Conservation (phyloP, 208 protist genomes). For the Leishmania turanica region DNA sequence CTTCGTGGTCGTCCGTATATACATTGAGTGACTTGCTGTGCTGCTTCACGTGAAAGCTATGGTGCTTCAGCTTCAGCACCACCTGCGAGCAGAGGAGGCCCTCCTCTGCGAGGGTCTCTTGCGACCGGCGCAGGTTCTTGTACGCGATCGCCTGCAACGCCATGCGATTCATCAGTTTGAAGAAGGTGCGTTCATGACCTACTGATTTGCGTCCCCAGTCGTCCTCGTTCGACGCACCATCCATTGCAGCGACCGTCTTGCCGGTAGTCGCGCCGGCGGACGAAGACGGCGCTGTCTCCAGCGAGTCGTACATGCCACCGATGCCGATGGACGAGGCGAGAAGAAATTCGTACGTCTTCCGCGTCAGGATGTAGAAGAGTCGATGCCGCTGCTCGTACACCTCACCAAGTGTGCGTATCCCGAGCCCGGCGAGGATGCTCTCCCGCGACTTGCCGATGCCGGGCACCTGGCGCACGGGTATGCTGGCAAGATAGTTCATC, state of each 20-base stretch:
- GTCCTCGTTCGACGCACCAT: constrained; percentile 12
- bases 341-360: constrained; percentile 72
- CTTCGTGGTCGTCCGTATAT: constrained; percentile 49
- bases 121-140: constrained; percentile 35
- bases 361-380: constrained; percentile 56
- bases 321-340: constrained; percentile 54
- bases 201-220: constrained; percentile 63
- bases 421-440: constrained; percentile 46
- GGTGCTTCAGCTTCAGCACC: constrained; percentile 77
- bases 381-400: constrained; percentile 58
- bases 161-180: constrained; percentile 28
- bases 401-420: constrained; percentile 55
- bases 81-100: constrained; percentile 60
- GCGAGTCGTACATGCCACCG: constrained; percentile 46
- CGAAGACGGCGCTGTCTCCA: background rate
- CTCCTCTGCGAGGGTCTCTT: constrained; percentile 36
- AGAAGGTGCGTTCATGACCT: constrained; percentile 76
- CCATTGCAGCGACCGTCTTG: background rate
- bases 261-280: background rate
- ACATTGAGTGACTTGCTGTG: constrained; percentile 50
- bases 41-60: constrained; percentile 71
- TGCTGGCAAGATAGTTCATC: constrained; percentile 43
- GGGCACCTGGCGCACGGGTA: constrained; percentile 55
- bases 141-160: constrained; percentile 59
- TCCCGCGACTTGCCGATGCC: constrained; percentile 70